Conservation (phyloP, 2,329 filamentous ascomycete genomes). For the Mariannaea sp. region DNA sequence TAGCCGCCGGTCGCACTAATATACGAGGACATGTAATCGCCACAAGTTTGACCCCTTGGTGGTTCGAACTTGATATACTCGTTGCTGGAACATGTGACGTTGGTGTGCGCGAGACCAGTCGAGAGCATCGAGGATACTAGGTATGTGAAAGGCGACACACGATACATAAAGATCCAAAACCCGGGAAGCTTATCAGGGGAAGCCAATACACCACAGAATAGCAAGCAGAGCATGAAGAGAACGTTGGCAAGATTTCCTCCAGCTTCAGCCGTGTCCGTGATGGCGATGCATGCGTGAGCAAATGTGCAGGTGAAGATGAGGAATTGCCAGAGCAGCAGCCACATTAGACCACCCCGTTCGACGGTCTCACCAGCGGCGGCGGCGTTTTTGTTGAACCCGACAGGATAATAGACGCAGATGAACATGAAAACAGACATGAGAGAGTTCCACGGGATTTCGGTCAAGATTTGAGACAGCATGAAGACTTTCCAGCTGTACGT, state of each 20-base stretch:
- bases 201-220: slow-evolving; percentile 70
- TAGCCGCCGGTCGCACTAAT: slow-evolving; percentile 53
- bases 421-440: slow-evolving; percentile 76
- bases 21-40: slow-evolving; percentile 57
- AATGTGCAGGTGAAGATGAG: slow-evolving; percentile 72
- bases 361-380: slow-evolving; percentile 28
- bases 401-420: slow-evolving; percentile 83
- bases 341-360: slow-evolving; percentile 68
- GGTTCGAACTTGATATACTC: slow-evolving; percentile 71
- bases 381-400: slow-evolving; percentile 76
- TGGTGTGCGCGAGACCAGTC: slow-evolving; percentile 36
- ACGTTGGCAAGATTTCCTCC: slow-evolving; percentile 71
- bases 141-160: slow-evolving; percentile 61
- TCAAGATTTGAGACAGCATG: slow-evolving; percentile 79
- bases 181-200: slow-evolving; percentile 61
- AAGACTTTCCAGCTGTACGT: slow-evolving; percentile 86
- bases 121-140: slow-evolving; percentile 36
- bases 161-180: slow-evolving; percentile 78
- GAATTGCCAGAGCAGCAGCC: slow-evolving; percentile 68
- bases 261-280: slow-evolving; percentile 66
- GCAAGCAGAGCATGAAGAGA: slow-evolving; percentile 65
- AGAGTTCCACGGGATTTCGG: slow-evolving; percentile 84
- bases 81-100: slow-evolving; percentile 59
- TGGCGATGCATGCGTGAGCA: slow-evolving; percentile 66
- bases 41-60: slow-evolving; percentile 56